Evolutionary conservation across 495 filamentous ascomycete species (phyloP), one percentile per base, ranked within the genome.

Genomic region (Podospora sp.): DNA sequence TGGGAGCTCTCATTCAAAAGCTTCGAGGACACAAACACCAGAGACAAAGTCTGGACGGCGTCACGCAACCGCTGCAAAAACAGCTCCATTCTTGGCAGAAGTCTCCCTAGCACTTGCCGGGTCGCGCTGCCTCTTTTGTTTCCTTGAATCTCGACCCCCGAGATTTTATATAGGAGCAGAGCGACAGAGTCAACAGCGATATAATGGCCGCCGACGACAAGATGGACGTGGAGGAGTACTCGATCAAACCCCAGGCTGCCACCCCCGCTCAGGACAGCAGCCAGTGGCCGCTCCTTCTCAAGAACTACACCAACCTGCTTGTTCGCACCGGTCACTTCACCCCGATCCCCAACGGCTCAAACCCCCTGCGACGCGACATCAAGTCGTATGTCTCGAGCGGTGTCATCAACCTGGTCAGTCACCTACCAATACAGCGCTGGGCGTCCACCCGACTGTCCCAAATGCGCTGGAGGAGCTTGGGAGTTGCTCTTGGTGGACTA

Each of bases 301-400:
- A 96, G 83, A 93, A 97, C 80, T 97, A 93, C 76, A 87, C 90
- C 76, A 90, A 92, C 72, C 69, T 98, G 66, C 87, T 92, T 66
- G 89, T 96, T 69, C 89, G 92, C 68, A 96, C 92, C 66, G 91
- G 90, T 59, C 93, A 97, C 78, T 99, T 92, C 79, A 97, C 93
- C 2, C 95, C 95, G 27, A 97, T 97, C 66, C 92, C 94, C 68
- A 86, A 88, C 76, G 95, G 95, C 65, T 93, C 88, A 73, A 85
- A 90, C 40, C 95, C 95, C 29, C 82, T 91, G 71, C 93, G 90
- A 78, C 92, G 95, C 79, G 94, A 97, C 73, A 85, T 99, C 72
- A 97, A 97, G 82, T 91, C 90, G 53, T 99, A 97, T 79, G 89
- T 99, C 72, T 92, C 89, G 78, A 95, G 91, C 68, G 95, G 95